Evolutionary conservation across 1,139 yeast genomes (phyloP).

Genomic region (Saccharomyces hybrid): DNA sequence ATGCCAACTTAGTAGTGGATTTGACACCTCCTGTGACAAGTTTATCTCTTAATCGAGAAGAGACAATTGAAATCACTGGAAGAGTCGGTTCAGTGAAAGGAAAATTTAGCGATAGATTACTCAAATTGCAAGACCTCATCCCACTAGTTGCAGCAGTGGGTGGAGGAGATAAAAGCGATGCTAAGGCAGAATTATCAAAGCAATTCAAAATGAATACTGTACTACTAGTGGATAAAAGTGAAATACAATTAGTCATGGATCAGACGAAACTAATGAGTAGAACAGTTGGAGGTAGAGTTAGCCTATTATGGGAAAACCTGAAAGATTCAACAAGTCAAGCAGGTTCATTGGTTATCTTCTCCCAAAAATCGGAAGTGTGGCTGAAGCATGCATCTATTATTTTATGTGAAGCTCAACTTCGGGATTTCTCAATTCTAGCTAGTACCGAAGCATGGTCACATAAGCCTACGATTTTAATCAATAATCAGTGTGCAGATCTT

Average conservation of each 20-base stretch:
- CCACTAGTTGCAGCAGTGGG: constrained; percentile 5
- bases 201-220: constrained; percentile 17
- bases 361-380: constrained; percentile 18
- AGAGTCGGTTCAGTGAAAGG: constrained; percentile 22
- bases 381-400: constrained; percentile 15
- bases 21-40: constrained; percentile 14
- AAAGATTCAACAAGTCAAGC: constrained; percentile 20
- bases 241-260: constrained; percentile 20
- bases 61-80: constrained; percentile 18
- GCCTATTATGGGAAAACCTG: constrained; percentile 18
- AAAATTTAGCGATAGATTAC: constrained; percentile 18
- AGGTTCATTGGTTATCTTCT: constrained; percentile 19
- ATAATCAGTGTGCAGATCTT: constrained; percentile 16
- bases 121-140: constrained; percentile 14
- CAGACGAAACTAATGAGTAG: constrained; percentile 24
- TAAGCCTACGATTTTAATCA: constrained; percentile 14
- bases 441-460: constrained; percentile 17
- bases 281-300: constrained; percentile 27
- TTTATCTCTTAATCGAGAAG: constrained; percentile 13
- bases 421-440: constrained; percentile 14
- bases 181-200: constrained; percentile 6
- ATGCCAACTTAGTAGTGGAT: constrained; percentile 16
- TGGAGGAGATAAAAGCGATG: constrained; percentile 3
- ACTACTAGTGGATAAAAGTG: constrained; percentile 18
- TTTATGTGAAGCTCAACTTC: constrained; percentile 18